Evolutionary conservation across 2,329 filamentous ascomycete genomes (phyloP).

Genomic region (Aspergillus quadricinctus): DNA sequence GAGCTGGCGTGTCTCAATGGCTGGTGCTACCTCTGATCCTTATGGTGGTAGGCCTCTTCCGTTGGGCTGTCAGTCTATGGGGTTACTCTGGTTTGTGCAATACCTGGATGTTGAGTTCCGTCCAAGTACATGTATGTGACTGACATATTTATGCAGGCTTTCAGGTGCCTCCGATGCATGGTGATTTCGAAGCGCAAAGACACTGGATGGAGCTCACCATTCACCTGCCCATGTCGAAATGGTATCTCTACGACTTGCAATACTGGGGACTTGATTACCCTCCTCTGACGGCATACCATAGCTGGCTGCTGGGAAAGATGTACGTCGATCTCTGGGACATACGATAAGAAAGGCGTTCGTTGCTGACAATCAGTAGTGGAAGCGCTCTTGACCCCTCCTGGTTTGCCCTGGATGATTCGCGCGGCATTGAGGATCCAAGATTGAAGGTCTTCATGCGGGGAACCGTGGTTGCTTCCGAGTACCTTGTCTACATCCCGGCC

Average conservation of each 20-base stretch:
- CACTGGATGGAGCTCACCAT: slow-evolving; percentile 99
- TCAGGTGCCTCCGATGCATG: slow-evolving; percentile 80
- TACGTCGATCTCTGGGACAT: slow-evolving; percentile 35
- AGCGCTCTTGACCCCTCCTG: slow-evolving; percentile 72
- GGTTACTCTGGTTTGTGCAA: slow-evolving; percentile 74
- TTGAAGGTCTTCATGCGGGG: slow-evolving; percentile 96
- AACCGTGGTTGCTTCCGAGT: slow-evolving; percentile 86
- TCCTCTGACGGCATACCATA: slow-evolving; percentile 95
- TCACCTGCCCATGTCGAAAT: slow-evolving; percentile 82
- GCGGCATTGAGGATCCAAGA: slow-evolving; percentile 70
- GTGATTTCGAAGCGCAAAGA: slow-evolving; percentile 94
- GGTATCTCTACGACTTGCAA: slow-evolving; percentile 95
- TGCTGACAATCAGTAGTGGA: slow-evolving; percentile 50
- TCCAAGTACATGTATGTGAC: slow-evolving; percentile 1
- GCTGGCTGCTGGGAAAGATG: slow-evolving; percentile 87
- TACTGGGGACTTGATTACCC: slow-evolving; percentile 99
- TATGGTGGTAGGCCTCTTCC: slow-evolving; percentile 85
- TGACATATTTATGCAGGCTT: slow-evolving; percentile 53
- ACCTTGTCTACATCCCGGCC: slow-evolving; percentile 82
- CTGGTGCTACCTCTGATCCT: slow-evolving; percentile 80
- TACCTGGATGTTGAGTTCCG: background rate
- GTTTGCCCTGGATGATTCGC: slow-evolving; percentile 81
- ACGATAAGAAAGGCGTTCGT: background rate
- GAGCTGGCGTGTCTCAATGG: slow-evolving; percentile 82
- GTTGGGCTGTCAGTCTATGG: slow-evolving; percentile 91